A percentile compares a stretch with the other conserved stretches of the same genome.
These are phyloP conservation scores for Xerocomus nothofagi DNA, from an alignment of 1,284 basidiomycete species.

Conservation along the genomic window DNA sequence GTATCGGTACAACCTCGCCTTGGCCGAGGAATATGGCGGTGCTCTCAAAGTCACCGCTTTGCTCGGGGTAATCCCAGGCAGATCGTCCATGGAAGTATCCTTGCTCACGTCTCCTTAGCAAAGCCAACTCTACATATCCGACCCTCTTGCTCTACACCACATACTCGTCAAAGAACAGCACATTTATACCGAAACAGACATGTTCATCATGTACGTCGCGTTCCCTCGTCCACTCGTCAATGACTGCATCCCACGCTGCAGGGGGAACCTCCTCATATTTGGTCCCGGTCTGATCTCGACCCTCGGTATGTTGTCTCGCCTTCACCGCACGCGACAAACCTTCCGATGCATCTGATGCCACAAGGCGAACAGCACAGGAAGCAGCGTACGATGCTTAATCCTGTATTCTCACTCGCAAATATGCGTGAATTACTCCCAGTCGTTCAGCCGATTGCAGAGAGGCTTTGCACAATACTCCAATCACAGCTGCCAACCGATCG, in stretches of 20 bases:
- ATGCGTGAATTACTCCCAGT: constrained; percentile 46
- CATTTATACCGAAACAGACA: constrained; percentile 50
- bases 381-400: constrained; percentile 50
- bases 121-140: constrained; percentile 47
- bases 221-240: constrained; percentile 11
- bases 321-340: constrained; percentile 24
- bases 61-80: constrained; percentile 43
- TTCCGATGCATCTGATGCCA: not conserved
- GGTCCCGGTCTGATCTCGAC: constrained; percentile 33
- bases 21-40: constrained; percentile 48
- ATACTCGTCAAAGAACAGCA: constrained; percentile 50
- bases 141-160: constrained; percentile 47
- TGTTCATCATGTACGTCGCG: constrained; percentile 46
- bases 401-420: constrained; percentile 49
- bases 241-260: constrained; percentile 38
- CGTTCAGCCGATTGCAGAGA: constrained; percentile 47
- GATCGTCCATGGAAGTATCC: not conserved
- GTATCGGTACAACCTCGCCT: constrained; percentile 45
- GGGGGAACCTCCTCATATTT: constrained; percentile 30
- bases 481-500: constrained; percentile 25
- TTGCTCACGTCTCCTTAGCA: constrained; percentile 22
- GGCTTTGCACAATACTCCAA: constrained; percentile 18
- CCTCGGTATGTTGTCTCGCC: constrained; percentile 34
- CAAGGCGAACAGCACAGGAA: constrained; percentile 49
- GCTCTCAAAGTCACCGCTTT: constrained; percentile 50